These are phyloP conservation scores for Allomyces javanicus DNA, from an alignment of 192 early-diverging fungal genomes.

Conservation along the genomic window DNA sequence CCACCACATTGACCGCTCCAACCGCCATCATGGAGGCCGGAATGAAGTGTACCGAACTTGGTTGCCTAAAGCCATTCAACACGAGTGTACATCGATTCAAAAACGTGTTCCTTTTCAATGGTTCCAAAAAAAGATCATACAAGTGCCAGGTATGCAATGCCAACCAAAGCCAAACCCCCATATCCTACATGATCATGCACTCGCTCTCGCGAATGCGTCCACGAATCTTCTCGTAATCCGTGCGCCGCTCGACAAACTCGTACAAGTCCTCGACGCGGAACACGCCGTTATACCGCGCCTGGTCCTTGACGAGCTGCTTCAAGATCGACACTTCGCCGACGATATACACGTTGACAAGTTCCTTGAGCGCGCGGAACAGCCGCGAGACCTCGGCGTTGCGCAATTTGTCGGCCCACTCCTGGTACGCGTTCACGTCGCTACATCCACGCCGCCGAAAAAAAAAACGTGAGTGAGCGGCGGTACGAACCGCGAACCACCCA, in stretches of 20 bases:
- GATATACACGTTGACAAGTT: slow-evolving; percentile 62
- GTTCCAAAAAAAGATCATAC: too few species aligned
- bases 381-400: slow-evolving; percentile 42
- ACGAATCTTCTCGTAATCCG: slow-evolving; percentile 59
- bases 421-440: slow-evolving; percentile 65
- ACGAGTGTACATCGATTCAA: too few species aligned
- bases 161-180: too few species aligned
- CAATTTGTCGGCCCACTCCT: slow-evolving; percentile 44
- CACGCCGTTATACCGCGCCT: slow-evolving; percentile 48
- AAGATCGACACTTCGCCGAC: slow-evolving; percentile 51
- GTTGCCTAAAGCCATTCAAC: too few species aligned
- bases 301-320: slow-evolving; percentile 54
- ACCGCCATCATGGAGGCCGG: too few species aligned
- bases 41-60: too few species aligned
- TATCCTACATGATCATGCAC: background rate
- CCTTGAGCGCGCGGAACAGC: slow-evolving; percentile 57
- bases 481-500: too few species aligned
- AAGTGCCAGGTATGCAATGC: too few species aligned
- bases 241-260: slow-evolving; percentile 54
- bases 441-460: background rate
- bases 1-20: too few species aligned
- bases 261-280: slow-evolving; percentile 61
- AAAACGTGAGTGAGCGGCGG: background rate
- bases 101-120: too few species aligned
- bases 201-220: slow-evolving; percentile 39